These are phyloP conservation scores for Heliamphora exappendiculata DNA, from an alignment of 148 eudicot genomes.

Conservation along the genomic window DNA sequence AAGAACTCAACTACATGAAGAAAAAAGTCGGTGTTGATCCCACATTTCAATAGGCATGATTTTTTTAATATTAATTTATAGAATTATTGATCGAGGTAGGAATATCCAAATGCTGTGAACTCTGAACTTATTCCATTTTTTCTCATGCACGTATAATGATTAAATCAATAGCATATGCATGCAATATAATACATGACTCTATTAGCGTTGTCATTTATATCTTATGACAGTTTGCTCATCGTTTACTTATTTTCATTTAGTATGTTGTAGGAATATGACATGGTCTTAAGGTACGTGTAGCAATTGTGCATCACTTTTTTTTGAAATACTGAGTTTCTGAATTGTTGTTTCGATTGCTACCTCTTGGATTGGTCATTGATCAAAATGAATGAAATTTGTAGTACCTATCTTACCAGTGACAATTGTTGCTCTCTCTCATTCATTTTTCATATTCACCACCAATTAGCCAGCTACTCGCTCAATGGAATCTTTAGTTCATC, in stretches of 20 bases:
- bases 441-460: background rate
- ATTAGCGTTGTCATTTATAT: background rate
- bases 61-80: background rate
- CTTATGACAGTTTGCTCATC: background rate
- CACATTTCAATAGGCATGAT: slow-evolving; percentile 56
- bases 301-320: background rate
- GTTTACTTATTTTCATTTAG: background rate
- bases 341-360: background rate
- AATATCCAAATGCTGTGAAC: background rate
- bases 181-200: background rate
- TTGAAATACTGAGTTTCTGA: background rate
- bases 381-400: background rate
- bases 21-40: slow-evolving; percentile 46
- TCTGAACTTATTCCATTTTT: background rate
- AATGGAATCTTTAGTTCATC: background rate
- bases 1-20: slow-evolving; percentile 33
- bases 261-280: background rate
- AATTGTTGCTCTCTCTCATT: background rate
- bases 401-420: background rate
- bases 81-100: background rate
- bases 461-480: background rate
- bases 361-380: background rate
- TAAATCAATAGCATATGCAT: background rate
- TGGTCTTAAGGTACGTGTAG: background rate
- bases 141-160: background rate